Evolutionary conservation across 2,329 filamentous ascomycete genomes (phyloP).

Genomic region (Byssochlamys sp.): DNA sequence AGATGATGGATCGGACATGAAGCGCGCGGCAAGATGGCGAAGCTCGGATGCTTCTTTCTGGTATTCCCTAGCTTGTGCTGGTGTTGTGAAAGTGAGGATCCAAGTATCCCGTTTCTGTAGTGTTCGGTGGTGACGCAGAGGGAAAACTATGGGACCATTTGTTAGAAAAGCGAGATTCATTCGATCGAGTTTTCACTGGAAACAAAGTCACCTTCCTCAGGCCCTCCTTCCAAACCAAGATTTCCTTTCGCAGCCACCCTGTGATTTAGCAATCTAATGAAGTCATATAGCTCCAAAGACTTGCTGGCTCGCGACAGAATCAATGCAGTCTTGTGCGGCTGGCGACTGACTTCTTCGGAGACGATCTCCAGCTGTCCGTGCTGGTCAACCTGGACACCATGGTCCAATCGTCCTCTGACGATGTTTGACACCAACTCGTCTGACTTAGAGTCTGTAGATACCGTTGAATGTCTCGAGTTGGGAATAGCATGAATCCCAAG

Average conservation of each 20-base stretch:
- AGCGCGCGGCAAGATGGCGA: conserved; percentile 6
- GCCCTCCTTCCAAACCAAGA: conserved; percentile 6
- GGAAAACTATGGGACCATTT: conserved; percentile 9
- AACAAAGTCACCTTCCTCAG: conserved; percentile 8
- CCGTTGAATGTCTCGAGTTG: neutral
- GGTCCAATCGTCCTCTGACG: conserved; percentile 6
- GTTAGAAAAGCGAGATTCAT: neutral
- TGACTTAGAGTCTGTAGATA: neutral
- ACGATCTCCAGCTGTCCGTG: conserved; percentile 8
- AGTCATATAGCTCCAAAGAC: conserved; percentile 12
- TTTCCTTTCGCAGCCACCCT: conserved; percentile 8
- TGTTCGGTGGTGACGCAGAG: conserved; percentile 8
- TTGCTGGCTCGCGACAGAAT: conserved; percentile 7
- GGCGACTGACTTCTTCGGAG: conserved; percentile 3
- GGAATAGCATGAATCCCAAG: neutral
- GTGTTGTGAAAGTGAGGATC: conserved; percentile 13
- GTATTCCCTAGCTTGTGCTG: conserved; percentile 11
- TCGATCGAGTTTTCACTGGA: neutral
- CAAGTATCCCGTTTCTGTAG: conserved; percentile 10
- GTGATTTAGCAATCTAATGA: conserved; percentile 6
- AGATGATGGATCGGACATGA: conserved; percentile 2
- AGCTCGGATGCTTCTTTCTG: conserved; percentile 9
- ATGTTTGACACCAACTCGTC: conserved; percentile 7
- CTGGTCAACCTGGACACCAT: conserved; percentile 7
- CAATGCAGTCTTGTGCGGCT: conserved; percentile 11